These are phyloP conservation scores for Vararia minispora DNA, from an alignment of 768 basidiomycete genomes.

Conservation along the genomic window DNA sequence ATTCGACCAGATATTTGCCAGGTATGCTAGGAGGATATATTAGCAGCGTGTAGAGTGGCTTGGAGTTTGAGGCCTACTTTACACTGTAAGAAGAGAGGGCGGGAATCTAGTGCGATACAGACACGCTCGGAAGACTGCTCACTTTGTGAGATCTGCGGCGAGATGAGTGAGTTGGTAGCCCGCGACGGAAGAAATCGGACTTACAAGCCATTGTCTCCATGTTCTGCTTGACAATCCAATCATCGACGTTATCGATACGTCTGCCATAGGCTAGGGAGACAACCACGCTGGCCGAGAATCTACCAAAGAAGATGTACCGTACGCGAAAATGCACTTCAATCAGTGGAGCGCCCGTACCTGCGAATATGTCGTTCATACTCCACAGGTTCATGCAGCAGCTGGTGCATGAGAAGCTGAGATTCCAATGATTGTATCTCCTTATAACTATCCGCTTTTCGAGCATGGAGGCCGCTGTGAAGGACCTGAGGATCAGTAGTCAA, in stretches of 20 bases:
- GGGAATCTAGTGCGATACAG: no score
- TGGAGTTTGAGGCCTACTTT: conserved; percentile 19
- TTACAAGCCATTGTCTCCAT: conserved; percentile 32
- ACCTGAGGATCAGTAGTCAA: conserved; percentile 18
- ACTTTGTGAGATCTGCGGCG: conserved; percentile 14
- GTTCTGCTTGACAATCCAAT: conserved; percentile 38
- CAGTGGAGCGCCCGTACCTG: conserved; percentile 18
- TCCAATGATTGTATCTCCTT: conserved; percentile 36
- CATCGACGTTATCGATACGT: conserved; percentile 31
- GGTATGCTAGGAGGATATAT: conserved; percentile 24
- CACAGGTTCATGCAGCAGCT: conserved; percentile 28
- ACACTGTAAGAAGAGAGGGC: conserved; percentile 16
- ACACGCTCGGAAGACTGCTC: neutral
- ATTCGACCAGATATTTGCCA: conserved; percentile 37
- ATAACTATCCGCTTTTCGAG: conserved; percentile 30
- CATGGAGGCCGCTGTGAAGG: conserved; percentile 33
- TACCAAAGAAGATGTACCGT: conserved; percentile 7
- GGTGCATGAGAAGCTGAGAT: conserved; percentile 31
- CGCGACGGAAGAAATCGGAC: conserved; percentile 5
- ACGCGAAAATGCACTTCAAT: neutral
- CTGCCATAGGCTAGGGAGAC: conserved; percentile 33
- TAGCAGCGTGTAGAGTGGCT: neutral
- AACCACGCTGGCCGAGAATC: conserved; percentile 34
- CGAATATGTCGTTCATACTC: conserved; percentile 30
- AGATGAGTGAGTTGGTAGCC: neutral